These are phyloP conservation scores for Termitomyces sp. DNA, from an alignment of 768 basidiomycete genomes.

Conservation along the genomic window DNA sequence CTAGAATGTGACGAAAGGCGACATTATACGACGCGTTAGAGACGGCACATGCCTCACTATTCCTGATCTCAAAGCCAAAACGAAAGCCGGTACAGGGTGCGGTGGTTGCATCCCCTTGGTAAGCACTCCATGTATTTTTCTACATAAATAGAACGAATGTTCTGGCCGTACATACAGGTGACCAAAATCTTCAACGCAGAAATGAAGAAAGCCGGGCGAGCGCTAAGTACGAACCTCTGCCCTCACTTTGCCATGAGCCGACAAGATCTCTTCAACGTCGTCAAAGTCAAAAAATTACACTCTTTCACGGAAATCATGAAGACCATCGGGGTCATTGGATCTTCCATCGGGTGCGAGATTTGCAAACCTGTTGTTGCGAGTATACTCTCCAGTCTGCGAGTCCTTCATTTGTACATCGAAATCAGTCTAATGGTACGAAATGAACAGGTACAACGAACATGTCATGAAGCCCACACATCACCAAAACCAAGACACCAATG, in stretches of 20 bases:
- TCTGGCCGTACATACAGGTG: not conserved
- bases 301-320: constrained; percentile 52
- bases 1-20: constrained; percentile 57
- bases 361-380: constrained; percentile 68
- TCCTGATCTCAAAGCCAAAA: constrained; percentile 53
- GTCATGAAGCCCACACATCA: constrained; percentile 59
- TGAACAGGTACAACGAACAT: constrained; percentile 51
- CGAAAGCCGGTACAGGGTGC: constrained; percentile 69
- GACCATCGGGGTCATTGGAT: constrained; percentile 37
- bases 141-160: not conserved
- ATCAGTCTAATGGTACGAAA: not conserved
- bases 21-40: constrained; percentile 43
- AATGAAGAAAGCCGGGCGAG: constrained; percentile 62
- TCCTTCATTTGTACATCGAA: not conserved
- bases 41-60: constrained; percentile 39
- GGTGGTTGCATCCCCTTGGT: constrained; percentile 67
- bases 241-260: constrained; percentile 60
- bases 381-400: constrained; percentile 34
- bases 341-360: constrained; percentile 61
- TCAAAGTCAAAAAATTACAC: constrained; percentile 55
- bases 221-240: constrained; percentile 55
- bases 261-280: constrained; percentile 59
- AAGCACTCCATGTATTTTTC: not conserved
- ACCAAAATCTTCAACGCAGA: constrained; percentile 43
- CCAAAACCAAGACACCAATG: constrained; percentile 70